Conservation (phyloP, 306 rosid genomes). For the Ochetophila trinervis region DNA sequence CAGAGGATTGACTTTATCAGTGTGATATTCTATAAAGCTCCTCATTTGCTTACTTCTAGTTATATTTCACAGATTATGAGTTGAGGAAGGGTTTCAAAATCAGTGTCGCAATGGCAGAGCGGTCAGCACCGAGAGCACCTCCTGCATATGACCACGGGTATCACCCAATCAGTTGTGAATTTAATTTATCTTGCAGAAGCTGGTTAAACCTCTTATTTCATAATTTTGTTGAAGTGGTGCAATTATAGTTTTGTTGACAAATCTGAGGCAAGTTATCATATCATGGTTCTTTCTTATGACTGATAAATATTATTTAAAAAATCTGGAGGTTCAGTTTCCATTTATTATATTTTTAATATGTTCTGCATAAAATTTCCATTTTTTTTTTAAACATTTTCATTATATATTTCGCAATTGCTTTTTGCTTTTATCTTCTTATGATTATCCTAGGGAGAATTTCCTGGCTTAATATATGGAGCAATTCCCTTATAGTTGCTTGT, state of each 20-base stretch:
- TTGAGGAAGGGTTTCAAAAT: conserved; percentile 74
- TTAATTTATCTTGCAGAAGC: background rate
- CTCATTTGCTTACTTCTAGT: conserved; percentile 20
- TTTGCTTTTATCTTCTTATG: background rate
- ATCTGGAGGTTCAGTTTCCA: no score
- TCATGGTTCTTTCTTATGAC: background rate
- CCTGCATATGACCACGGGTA: conserved; percentile 75
- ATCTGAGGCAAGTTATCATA: background rate
- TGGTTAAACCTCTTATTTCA: background rate
- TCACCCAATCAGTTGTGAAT: conserved; percentile 7
- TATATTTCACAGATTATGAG: conserved; percentile 60
- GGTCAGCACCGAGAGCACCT: conserved; percentile 86
- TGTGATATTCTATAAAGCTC: background rate
- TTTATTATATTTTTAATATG: no score
- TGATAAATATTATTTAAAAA: background rate
- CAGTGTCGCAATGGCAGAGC: conserved; percentile 91
- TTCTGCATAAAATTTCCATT: no score
- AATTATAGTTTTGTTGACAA: background rate
- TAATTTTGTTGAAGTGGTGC: background rate
- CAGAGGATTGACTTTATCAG: background rate
- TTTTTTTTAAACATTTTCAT: no score
- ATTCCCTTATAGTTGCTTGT: background rate
- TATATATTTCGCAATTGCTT: background rate
- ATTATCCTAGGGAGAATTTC: background rate
- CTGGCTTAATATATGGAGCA: background rate